These are phyloP conservation scores for Penicillium sp. DNA, from an alignment of 2,329 filamentous ascomycete genomes.

Conservation along the genomic window DNA sequence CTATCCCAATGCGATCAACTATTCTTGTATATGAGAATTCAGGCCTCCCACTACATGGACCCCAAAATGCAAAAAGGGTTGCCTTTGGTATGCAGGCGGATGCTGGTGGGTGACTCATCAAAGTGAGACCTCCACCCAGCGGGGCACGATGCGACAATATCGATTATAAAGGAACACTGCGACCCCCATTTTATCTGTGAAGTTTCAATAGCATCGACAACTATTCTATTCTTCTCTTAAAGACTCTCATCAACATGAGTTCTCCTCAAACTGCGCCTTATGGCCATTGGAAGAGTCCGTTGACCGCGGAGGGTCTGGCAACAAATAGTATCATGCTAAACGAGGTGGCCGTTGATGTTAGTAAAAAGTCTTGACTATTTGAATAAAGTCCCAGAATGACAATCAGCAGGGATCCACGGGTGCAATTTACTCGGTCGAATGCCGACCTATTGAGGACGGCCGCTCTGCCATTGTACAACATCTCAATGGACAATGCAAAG, in stretches of 20 bases:
- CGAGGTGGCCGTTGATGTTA: constrained; percentile 40
- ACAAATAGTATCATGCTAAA: constrained; percentile 41
- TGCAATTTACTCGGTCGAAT: constrained; percentile 45
- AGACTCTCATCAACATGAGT: not conserved
- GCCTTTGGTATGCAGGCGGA: not conserved
- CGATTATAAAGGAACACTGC: not conserved
- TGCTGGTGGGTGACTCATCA: constrained; percentile 5
- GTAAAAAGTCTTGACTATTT: constrained; percentile 5
- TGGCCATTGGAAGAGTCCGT: constrained; percentile 49
- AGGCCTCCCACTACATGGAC: not conserved
- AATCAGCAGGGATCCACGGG: constrained; percentile 30
- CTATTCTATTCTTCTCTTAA: not conserved
- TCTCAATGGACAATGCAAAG: constrained; percentile 38
- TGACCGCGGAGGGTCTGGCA: constrained; percentile 45
- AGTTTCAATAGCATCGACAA: not conserved
- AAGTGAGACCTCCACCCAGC: not conserved
- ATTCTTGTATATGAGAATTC: not conserved
- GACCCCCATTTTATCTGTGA: not conserved
- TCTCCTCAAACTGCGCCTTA: constrained; percentile 35
- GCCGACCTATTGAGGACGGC: constrained; percentile 48
- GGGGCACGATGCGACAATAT: not conserved
- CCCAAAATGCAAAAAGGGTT: not conserved
- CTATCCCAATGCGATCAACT: not conserved
- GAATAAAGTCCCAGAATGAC: not conserved
- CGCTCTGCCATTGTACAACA: constrained; percentile 55